These are phyloP conservation scores for Brasenia schreberi DNA, from an alignment of 164 flowering plant genomes.

Conservation along the genomic window DNA sequence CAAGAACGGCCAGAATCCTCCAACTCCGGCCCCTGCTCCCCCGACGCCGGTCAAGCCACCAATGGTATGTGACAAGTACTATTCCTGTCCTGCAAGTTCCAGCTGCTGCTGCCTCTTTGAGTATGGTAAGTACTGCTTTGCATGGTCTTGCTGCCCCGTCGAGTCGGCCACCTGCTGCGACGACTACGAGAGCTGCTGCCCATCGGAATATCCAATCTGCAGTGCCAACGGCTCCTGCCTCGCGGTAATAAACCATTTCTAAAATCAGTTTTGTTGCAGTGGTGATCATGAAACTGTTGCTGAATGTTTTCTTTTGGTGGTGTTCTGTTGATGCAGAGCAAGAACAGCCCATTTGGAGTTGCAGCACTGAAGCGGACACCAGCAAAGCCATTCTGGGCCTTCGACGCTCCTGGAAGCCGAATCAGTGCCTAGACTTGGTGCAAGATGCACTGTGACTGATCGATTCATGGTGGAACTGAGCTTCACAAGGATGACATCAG, in stretches of 20 bases:
- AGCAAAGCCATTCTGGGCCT: slow-evolving; percentile 49
- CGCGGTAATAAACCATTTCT: slow-evolving; percentile 67
- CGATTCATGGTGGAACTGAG: not conserved
- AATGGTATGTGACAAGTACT: slow-evolving; percentile 42
- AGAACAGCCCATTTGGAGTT: slow-evolving; percentile 63
- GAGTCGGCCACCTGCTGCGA: slow-evolving; percentile 89
- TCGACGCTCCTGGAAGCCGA: slow-evolving; percentile 12
- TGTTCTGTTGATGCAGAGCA: slow-evolving; percentile 39
- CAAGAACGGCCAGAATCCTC: slow-evolving; percentile 74
- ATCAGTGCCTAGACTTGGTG: slow-evolving; percentile 22
- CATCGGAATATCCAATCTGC: slow-evolving; percentile 81
- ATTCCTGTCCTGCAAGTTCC: slow-evolving; percentile 39
- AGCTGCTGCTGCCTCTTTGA: slow-evolving; percentile 75
- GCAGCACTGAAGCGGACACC: slow-evolving; percentile 59
- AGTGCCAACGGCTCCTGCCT: slow-evolving; percentile 55
- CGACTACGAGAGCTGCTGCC: slow-evolving; percentile 84
- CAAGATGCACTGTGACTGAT: not conserved
- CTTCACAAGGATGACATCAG: too few species aligned
- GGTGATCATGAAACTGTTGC: slow-evolving; percentile 25
- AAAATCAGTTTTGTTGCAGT: slow-evolving; percentile 30
- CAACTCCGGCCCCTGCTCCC: slow-evolving; percentile 89
- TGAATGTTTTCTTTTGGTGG: not conserved
- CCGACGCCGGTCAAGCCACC: slow-evolving; percentile 65
- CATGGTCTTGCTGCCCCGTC: slow-evolving; percentile 95
- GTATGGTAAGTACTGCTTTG: slow-evolving; percentile 38